Conservation (phyloP, 805 yeast species). For the Yamadazyma kitorensis region DNA sequence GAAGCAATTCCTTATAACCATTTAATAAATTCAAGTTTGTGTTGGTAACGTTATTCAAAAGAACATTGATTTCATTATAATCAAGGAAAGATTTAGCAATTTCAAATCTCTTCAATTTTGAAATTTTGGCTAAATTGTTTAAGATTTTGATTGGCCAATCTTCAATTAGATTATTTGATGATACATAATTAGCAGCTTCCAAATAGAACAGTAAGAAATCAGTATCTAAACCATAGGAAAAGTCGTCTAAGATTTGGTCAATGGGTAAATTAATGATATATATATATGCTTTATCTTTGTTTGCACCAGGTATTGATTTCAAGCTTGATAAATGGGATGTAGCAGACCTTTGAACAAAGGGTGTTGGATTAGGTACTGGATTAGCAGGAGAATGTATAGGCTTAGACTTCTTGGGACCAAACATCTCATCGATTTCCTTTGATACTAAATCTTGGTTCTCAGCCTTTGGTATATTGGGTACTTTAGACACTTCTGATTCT, state of each 20-base stretch:
- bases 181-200: conserved; percentile 34
- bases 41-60: conserved; percentile 7
- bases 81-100: conserved; percentile 32
- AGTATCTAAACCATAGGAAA: conserved; percentile 47
- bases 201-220: conserved; percentile 47
- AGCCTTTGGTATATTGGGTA: neutral
- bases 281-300: conserved; percentile 28
- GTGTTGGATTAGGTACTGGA: neutral
- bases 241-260: conserved; percentile 25
- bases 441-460: conserved; percentile 1
- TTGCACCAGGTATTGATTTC: conserved; percentile 21
- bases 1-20: conserved; percentile 1
- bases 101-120: conserved; percentile 28
- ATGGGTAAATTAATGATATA: conserved; percentile 33
- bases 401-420: conserved; percentile 10
- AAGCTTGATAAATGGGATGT: conserved; percentile 26
- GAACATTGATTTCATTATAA: conserved; percentile 12
- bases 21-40: conserved; percentile 1
- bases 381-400: neutral
- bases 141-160: conserved; percentile 18
- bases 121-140: conserved; percentile 21
- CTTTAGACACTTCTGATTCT: conserved; percentile 3
- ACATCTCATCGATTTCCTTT: conserved; percentile 18
- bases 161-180: conserved; percentile 9
- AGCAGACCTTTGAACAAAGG: conserved; percentile 20